phyloP scores from a whole-genome alignment of 1,284 basidiomycete genomes.

The Anthracocystis panici-leucophaei region DNA sequence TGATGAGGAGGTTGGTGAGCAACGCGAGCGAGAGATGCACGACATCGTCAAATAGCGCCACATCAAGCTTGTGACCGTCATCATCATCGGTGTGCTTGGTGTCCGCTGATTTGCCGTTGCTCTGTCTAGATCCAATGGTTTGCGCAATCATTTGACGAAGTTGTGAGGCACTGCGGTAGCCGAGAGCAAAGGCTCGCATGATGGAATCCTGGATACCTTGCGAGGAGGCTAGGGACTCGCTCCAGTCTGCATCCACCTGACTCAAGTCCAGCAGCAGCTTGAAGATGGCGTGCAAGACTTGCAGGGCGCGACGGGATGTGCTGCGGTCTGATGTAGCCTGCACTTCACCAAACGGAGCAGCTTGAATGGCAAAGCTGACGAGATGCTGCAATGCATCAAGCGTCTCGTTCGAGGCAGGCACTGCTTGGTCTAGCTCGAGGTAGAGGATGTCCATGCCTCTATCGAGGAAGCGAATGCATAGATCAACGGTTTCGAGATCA shows the following conservation, averaged over 20 bases:
- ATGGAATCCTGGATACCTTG: conserved; percentile 12
- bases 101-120: not conserved
- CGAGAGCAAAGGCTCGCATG: conserved; percentile 32
- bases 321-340: not conserved
- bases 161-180: conserved; percentile 19
- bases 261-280: conserved; percentile 46
- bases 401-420: conserved; percentile 24
- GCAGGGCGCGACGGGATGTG: conserved; percentile 19
- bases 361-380: conserved; percentile 31
- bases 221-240: conserved; percentile 36
- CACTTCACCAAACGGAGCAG: conserved; percentile 20
- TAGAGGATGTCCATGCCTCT: conserved; percentile 49
- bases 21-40: conserved; percentile 47
- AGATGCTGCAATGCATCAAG: conserved; percentile 23
- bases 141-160: conserved; percentile 8
- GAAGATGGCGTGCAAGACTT: conserved; percentile 42
- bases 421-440: conserved; percentile 30
- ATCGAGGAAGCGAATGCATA: conserved; percentile 45
- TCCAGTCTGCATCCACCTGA: conserved; percentile 50
- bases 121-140: not conserved
- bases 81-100: not conserved
- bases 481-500: conserved; percentile 44
- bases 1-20: conserved; percentile 49
- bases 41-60: conserved; percentile 35
- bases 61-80: conserved; percentile 3